Base-by-base conservation (phyloP, 352 stramenopile genomes). In the Phytophthora palmivora region DNA sequence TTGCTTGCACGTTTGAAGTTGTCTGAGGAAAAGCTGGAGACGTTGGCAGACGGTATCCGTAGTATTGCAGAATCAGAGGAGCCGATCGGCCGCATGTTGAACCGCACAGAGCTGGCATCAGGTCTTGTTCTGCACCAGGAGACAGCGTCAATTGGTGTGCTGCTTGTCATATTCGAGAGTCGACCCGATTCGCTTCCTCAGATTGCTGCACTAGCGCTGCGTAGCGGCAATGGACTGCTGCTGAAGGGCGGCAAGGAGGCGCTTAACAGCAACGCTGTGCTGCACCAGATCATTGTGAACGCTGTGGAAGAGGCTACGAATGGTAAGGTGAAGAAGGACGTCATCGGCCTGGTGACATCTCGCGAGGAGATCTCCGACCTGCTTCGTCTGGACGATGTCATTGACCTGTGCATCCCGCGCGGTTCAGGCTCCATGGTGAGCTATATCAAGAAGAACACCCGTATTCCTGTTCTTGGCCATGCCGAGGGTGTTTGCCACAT, bases 121-220 rank as follows among this genome's bases (percentile, higher is more conserved):
- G 95, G 96, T 16, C 76, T 99, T n/a, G 72, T 96, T 15, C 78
- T 99, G 33, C 91, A 96, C 45, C 91, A 98, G 58, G 94, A 98
- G 52, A 98, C 96, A 4, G 87, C 95, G 0, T 91, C 97, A 14
- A 99, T 99, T 67, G 97, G 97, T 24, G 97, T 99, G 26, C 69
- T 99, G 8, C 94, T 99, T 54, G 96, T 99, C 42, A 98, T 99
- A 61, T 99, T 99, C 63, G 97, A 99, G 76, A 98, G 91, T 54
- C 81, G 97, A 14, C 97, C 97, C 11, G 97, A 99, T 72, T 98
- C 88, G 18, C 63, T 98, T 21, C 92, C 94, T 16, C 95, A 99
- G 83, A 99, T 99, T 67, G 93, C 97, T 11, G 88, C 95, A 10
- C 87, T 99, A 1, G 95, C 95, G 19, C 76, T 99, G 34, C 96